Evolutionary conservation across 805 yeast genomes (phyloP).

Genomic region (Kazachstania psychrophila): DNA sequence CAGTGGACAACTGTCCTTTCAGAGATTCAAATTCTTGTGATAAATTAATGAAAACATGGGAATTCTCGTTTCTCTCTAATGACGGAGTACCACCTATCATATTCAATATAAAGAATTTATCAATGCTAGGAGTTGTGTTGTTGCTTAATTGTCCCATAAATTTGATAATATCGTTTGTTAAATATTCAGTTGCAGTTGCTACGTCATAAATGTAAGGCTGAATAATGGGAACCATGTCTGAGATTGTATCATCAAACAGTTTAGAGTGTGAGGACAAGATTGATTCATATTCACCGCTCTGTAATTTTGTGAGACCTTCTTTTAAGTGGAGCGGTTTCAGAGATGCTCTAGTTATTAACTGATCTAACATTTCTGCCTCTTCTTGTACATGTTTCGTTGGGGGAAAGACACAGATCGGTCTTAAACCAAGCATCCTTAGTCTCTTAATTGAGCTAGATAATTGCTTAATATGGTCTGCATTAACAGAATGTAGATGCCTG

Average conservation of each 20-base stretch:
- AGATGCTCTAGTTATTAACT: constrained; percentile 14
- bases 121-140: constrained; percentile 43
- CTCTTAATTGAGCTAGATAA: constrained; percentile 21
- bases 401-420: constrained; percentile 59
- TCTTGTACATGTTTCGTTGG: constrained; percentile 12
- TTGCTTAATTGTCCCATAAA: constrained; percentile 27
- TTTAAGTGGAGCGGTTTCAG: constrained; percentile 21
- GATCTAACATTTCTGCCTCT: constrained; percentile 22
- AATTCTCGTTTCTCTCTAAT: constrained; percentile 63
- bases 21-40: constrained; percentile 53
- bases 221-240: constrained; percentile 36
- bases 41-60: constrained; percentile 82
- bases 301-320: constrained; percentile 15
- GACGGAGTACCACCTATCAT: constrained; percentile 88
- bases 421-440: constrained; percentile 43
- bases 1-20: constrained; percentile 5
- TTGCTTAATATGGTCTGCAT: constrained; percentile 7
- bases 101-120: constrained; percentile 74
- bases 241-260: constrained; percentile 7
- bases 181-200: constrained; percentile 33
- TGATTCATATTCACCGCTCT: constrained; percentile 14
- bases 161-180: constrained; percentile 33
- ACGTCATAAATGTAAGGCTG: constrained; percentile 64
- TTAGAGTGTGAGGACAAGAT: constrained; percentile 9
- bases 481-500: constrained; percentile 14